Base-by-base conservation (phyloP, 2,329 filamentous ascomycete genomes). In the Corniculantispora saksenae region DNA sequence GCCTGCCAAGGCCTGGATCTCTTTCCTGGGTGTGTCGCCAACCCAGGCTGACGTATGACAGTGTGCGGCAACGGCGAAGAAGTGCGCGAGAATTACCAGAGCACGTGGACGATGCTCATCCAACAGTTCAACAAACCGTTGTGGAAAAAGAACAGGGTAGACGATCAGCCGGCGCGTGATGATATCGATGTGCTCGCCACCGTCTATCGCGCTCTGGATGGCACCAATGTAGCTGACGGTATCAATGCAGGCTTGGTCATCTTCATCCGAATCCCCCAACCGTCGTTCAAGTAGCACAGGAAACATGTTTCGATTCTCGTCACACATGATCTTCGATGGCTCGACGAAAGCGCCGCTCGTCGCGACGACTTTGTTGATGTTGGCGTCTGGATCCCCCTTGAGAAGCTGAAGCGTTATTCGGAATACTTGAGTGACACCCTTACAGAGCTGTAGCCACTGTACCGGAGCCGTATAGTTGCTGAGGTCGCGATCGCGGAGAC, bases 371-470 rank as follows among this genome's bases (percentile, higher is more conserved):
- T 60, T 59, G 45, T 67, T 67, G 27, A 71, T 67, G 48, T 50
- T 65, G 43, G 70, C 67, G 1, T 35, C 19, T 3, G 64, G 55
- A 7, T 69, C 48, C 45, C 67, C 63, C 2, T 55, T 58, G 19
- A 72, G 40, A 3, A 71, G 58, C 15, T 53, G 29, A 27, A 67
- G 47, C 1, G 67, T 65, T 1, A 62, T 56, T 23, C 66, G 53
- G 45, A 70, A 70, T 17, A 71, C 68, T 10, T 67, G 66, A 12
- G 67, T 67, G 35, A 72, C 68, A 32, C 68, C 69, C 17, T 69
- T 68, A 21, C 67, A 69, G n/a, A 72, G 65, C 12, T 70, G 65
- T 3, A 73, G 66, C 71, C 70, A 73, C 35, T 70, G 69, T 23
- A 66, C 61, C 10, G 71, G 72, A 1, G 72, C 67, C 17, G 69